Evolutionary conservation across 768 basidiomycete genomes (phyloP), one percentile per base, ranked within the genome.

Genomic region (Lactarius sp.): DNA sequence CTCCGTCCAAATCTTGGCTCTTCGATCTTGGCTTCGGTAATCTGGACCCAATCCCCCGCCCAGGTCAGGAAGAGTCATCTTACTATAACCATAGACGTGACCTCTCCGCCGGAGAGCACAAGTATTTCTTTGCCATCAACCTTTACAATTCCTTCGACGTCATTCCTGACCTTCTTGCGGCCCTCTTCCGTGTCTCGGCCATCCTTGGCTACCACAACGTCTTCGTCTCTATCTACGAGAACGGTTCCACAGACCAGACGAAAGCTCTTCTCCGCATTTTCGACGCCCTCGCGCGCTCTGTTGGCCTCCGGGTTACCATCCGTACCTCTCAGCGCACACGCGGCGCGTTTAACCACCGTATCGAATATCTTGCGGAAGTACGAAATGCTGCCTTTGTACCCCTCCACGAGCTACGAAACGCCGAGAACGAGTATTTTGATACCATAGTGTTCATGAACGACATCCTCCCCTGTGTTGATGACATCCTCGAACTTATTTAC

Each of bases 281-380:
- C 73, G 94, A 96, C 75, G 90, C 95, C 4, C 81, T 99, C 55
- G 92, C 92, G 1, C 81, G 88, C 50, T 86, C 85, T 54, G 92
- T 96, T 62, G 97, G 97, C 33, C 81, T 98, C 75, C 86, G 97
- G 56, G 84, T 99, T 66, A 90, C 88, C 70, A 98, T 99, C 71
- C 86, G 93, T 63, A 94, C 94, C 0, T 92, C 89, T 10, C 90
- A 87, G 79, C 87, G 97, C 66, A 95, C 91, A 10, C 82, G 96
- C 34, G 97, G 97, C 46, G 89, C 90, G 9, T 98, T 98, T 81
- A 96, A 96, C 75, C 97, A 99, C 74, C 95, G 97, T 58, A 99
- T 99, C 80, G 97, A 99, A 76, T 99, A 99, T 77, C 87, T 99
- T 57, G 97, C 97, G n/a, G 96, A 99, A 73, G 96, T 99, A n/a